Evolutionary conservation across 202 grass and related monocot genomes (phyloP).

Genomic region (Musa balbisiana): DNA sequence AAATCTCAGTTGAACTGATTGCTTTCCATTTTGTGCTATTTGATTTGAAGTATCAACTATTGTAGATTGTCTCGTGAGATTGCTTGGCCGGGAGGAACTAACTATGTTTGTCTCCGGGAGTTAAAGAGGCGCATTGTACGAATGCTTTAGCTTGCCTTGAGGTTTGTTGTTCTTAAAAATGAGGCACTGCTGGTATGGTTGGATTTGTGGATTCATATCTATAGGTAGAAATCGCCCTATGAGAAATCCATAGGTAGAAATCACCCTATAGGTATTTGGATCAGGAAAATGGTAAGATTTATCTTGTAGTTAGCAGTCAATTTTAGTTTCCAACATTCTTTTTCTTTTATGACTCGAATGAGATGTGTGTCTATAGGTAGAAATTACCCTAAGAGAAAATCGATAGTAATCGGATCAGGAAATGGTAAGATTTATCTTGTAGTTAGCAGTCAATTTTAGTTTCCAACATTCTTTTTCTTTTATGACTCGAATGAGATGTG

Average conservation of each 20-base stretch:
- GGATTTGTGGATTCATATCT: background rate
- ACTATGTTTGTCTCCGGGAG: no score
- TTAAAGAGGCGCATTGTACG: background rate
- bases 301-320: background rate
- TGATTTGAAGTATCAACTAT: background rate
- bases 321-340: background rate
- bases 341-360: background rate
- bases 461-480: background rate
- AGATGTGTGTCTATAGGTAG: background rate
- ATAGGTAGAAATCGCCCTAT: background rate
- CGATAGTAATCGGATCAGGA: background rate
- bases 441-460: background rate
- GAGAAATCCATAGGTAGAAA: background rate
- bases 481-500: no score
- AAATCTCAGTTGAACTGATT: background rate
- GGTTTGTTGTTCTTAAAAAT: no score
- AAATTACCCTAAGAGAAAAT: background rate
- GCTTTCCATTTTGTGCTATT: background rate
- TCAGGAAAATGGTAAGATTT: background rate
- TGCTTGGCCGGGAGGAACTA: no score
- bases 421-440: background rate
- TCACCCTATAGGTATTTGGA: background rate
- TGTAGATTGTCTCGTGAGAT: no score
- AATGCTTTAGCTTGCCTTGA: no score
- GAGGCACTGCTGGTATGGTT: no score